Evolutionary conservation across 2,329 filamentous ascomycete genomes (phyloP), one percentile per base, ranked within the genome.

Genomic region (Epichloe scottii): DNA sequence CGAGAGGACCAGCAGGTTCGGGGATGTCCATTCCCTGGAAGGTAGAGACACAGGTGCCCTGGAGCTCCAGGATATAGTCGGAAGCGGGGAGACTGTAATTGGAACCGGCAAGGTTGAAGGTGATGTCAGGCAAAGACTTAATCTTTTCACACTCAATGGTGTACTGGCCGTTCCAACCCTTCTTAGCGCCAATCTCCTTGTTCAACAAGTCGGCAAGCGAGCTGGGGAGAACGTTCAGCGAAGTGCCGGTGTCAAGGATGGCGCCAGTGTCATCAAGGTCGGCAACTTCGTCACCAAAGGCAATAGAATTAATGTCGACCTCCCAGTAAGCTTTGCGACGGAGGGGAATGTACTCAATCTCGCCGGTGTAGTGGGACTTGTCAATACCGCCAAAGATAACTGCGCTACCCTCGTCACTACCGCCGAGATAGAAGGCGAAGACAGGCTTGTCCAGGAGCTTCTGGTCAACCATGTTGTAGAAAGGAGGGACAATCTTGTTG

Each of bases 271-370:
- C 82, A 58, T 97, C 91, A 57, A 97, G 83, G 69, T 95, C 86
- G 55, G 90, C 90, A 58, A 81, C 84, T 65, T 87, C 81, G 49
- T 90, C 79, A 61, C 93, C 94, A 57, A 96, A 89, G 51, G 85
- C 82, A 72, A 98, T 93, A 57, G 89, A 78, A 63, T 97, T 85
- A 55, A 98, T 83, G 63, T 97, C 90, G 51, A 98, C 91, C 79
- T 98, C 93, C 93, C 93, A 98, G 81, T 98, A 98, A 47, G 93
- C 93, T 85, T 97, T 97, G 68, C 93, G 88, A 70, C 93, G 88
- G 60, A 98, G 81, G 51, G 93, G 93, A 60, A 98, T 89, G 70
- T 89, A 94, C 67, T 84, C 87, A 63, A 98, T 79, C 70, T 97
- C 84, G 64, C 93, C 93, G 39, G 78, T 83, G 68, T 77, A 82